Base-by-base conservation (phyloP, 2,329 filamentous ascomycete species). In the Ambrosiella beaveri region DNA sequence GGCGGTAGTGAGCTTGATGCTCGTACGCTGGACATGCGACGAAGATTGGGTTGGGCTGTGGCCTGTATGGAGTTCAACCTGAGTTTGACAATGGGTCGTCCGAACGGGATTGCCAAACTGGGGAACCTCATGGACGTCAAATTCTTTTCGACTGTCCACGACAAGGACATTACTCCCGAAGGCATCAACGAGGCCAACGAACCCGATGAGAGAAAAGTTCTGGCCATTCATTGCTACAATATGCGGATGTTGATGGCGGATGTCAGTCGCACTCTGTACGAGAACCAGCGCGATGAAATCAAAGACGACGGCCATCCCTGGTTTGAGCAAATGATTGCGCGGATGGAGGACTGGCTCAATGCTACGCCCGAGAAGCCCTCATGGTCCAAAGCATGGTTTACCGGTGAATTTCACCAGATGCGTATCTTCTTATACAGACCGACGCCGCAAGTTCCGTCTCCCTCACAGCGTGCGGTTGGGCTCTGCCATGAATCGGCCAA, bases 221-320 rank as follows among this genome's bases (percentile, higher is more conserved):
- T 95, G 35, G 84, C 88, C 1, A 89, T 96, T 61, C 91, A 98
- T 68, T 93, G 95, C 65, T 89, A 89, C 73, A 91, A 87, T 66
- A 94, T 96, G 88, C 79, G 88, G 58, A 70, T 94, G 59, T 74
- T 90, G 11, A 90, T 96, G 67, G 81, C 90, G 12, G 91, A 97
- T 69, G 93, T 96, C 49, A 79, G 89, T 59, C 80, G 89, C 59
- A 84, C 82, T 6, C 74, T 97, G 0, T 97, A 98, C 67, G 84
- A 95, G 64, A 85, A 84, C 68, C 93, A 93, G 69, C 79, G 84
- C 50, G 72, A 81, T 0, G 83, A 87, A 55, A 90, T 91, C 0
- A 80, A 79, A 57, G 80, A 85, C 66, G 88, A 95, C 65, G 76
- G 80, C 45, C 85, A 96, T 69, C 87, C 87, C 1, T 96, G 93